Base-by-base conservation (phyloP, 768 basidiomycete species). In the Botryobasidium botryosum region DNA sequence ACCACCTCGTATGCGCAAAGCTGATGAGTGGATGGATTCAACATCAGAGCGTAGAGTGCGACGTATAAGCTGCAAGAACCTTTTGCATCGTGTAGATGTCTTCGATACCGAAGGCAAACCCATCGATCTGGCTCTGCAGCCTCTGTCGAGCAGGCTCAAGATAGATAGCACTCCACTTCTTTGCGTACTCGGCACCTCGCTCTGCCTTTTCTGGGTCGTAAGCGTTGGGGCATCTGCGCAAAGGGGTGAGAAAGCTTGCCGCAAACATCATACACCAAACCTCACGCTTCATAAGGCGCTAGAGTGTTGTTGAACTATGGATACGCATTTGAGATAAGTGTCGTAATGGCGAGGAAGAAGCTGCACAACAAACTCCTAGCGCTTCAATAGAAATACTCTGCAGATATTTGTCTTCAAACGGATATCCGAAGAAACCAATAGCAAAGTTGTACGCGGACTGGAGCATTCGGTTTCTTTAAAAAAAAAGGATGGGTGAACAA, bases 1-100 rank as follows among this genome's bases (percentile, higher is more conserved):
- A n/a, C 15, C 40, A 78, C 81, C 69, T 90, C 86, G 51, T 87
- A 88, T 5, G 84, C 74, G 53, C 87, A 90, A 60, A 80, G 65
- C 43, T 82, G 77, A 20, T 49, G 48, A 51, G 50, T n/a, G n/a
- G n/a, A n/a, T 52, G 36, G 25, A 33, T 27, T 23, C n/a, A 23
- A 18, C 15, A 15, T 28, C 20, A 21, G 23, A n/a, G n/a, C n/a
- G n/a, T n/a, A n/a, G n/a, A n/a, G n/a, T n/a, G n/a, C n/a, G n/a
- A n/a, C n/a, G n/a, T n/a, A n/a, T n/a, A n/a, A n/a, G n/a, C n/a
- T n/a, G 40, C 27, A 28, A 51, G 1, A 28, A 56, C 53, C 59
- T 81, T 77, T 54, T 86, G 84, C 68, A 87, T 73, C 7, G 66
- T 69, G 49, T 79, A 87, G 1, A 80, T 64, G 50, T 88, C 82